A percentile compares a stretch with the other conserved stretches of the same genome.
Evolutionary conservation across 2,329 filamentous ascomycete genomes (phyloP).

Genomic region (Talaromyces atroroseus): DNA sequence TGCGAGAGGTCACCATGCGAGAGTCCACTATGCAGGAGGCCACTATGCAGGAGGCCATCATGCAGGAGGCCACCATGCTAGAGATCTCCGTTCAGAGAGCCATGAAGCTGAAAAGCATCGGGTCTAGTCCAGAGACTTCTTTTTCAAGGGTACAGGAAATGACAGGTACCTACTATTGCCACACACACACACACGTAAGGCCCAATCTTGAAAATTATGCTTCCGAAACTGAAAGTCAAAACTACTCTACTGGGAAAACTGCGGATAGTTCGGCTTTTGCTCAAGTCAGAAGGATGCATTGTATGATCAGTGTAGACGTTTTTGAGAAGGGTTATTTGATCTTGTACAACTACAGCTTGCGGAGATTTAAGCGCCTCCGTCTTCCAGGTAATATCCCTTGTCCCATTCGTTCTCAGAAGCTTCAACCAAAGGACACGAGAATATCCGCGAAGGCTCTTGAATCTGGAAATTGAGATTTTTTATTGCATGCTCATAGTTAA

Average conservation of each 20-base stretch:
- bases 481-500: not conserved
- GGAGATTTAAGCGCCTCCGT: not conserved
- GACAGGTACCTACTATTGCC: not conserved
- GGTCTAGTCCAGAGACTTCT: not conserved
- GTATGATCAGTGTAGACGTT: not conserved
- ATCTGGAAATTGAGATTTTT: not conserved
- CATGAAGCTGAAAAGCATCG: not conserved
- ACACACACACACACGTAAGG: too few species aligned
- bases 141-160: not conserved
- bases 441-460: not conserved
- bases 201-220: too few species aligned
- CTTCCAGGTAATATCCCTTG: not conserved
- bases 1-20: not conserved
- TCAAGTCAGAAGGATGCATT: not conserved
- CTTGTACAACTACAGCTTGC: conserved; percentile 2
- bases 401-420: not conserved
- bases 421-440: not conserved
- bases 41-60: too few species aligned
- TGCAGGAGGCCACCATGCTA: too few species aligned
- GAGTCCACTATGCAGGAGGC: not conserved
- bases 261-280: not conserved
- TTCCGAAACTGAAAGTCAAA: not conserved
- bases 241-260: not conserved
- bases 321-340: not conserved
- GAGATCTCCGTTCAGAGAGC: not conserved